Evolutionary conservation across 2,329 filamentous ascomycete genomes (phyloP), one percentile per base, ranked within the genome.

Genomic region (Dactylellina parvicollis): DNA sequence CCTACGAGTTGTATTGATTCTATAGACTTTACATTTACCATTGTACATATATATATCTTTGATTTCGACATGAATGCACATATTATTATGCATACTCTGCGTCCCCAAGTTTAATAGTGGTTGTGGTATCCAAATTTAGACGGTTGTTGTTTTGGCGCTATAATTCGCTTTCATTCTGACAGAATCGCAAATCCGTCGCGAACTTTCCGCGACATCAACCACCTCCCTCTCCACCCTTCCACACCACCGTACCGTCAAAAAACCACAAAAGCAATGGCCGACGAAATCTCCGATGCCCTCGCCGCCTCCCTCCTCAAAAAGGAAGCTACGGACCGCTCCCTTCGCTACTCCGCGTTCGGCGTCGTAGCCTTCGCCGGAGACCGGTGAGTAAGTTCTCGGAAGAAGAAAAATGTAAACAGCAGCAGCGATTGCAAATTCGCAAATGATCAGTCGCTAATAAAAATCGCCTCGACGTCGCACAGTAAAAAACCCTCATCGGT

Each of bases 261-360:
- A 65, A 26, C 47, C 47, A 3, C 26, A 30, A 38, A 38, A 38
- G 40, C 49, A 59, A 67, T 67, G 62, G 22, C 62, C 60, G 69
- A 74, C 46, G 60, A 74, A 22, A 80, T 89, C 49, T 88, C 88
- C 18, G 91, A 96, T 79, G 90, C 92, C 56, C 92, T 92, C 78
- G 88, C 96, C 75, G 92, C 92, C 14, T 85, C 86, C 50, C 83
- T 96, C n/a, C 84, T 98, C 34, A 87, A 88, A 55, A 87, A 90
- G 76, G 93, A 97, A 80, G 93, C 93, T 10, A 88, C 86, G 70
- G 87, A 90, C 67, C 89, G 85, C 77, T 90, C 89, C 1, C 82
- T 90, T 49, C 90, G 87, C 78, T 95, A 93, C 80, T 90, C 91
- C 0, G 82, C 89, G 4, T 84, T 92, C 78, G 92, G 92, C 8